Evolutionary conservation across 2,329 filamentous ascomycete species (phyloP).

Genomic region (Monilinia laxa): DNA sequence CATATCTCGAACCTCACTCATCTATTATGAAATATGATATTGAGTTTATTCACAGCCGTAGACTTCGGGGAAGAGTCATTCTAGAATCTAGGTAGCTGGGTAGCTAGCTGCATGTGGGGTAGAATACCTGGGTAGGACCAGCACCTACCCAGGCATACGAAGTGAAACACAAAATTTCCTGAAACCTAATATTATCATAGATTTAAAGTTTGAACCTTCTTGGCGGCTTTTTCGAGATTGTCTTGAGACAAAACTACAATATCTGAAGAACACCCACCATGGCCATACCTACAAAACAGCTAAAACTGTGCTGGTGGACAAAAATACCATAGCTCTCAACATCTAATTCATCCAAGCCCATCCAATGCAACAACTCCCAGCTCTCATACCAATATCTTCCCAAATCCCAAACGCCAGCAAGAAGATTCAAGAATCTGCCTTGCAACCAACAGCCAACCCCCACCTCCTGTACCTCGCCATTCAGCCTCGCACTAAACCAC

Average conservation of each 20-base stretch:
- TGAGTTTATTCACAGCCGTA: neutral
- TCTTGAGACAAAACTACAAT: neutral
- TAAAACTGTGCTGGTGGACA: no score
- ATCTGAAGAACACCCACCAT: no score
- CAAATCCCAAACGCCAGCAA: no score
- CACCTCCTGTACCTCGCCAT: neutral
- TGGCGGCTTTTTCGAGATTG: no score
- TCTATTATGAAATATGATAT: neutral
- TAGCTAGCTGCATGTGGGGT: neutral
- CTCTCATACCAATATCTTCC: no score
- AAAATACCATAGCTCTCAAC: no score
- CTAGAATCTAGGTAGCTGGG: neutral
- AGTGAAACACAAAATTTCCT: conserved; percentile 4
- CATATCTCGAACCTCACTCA: conserved; percentile 1
- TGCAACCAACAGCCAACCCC: neutral
- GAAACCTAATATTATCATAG: neutral
- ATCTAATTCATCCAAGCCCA: neutral
- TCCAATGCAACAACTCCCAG: neutral
- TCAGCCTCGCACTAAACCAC: conserved; percentile 14
- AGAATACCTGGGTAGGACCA: neutral
- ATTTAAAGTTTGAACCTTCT: neutral
- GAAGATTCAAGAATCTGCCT: neutral
- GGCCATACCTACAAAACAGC: no score
- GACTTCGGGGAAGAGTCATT: conserved; percentile 12
- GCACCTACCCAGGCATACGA: neutral